phyloP scores from a whole-genome alignment of 345 rosid species.

The Sapria himalayana region DNA sequence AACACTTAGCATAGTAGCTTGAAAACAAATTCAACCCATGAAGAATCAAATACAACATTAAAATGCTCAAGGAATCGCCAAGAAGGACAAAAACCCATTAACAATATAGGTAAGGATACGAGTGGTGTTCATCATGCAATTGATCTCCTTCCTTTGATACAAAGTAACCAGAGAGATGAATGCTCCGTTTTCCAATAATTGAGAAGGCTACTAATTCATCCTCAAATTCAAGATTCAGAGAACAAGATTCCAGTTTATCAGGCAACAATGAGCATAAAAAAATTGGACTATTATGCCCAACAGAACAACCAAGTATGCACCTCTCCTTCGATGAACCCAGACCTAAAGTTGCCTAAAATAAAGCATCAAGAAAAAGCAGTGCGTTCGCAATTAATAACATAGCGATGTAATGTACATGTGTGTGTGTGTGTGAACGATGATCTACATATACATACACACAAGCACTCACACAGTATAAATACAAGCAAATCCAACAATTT shows the following conservation, averaged over 20 bases:
- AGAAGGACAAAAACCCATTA: neutral
- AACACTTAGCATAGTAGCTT: slow-evolving; percentile 28
- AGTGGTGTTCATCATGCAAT: slow-evolving; percentile 33
- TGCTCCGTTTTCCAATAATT: slow-evolving; percentile 52
- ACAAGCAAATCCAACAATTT: too few species aligned
- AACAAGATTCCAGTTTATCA: slow-evolving; percentile 39
- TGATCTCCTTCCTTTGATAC: slow-evolving; percentile 25
- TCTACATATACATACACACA: too few species aligned
- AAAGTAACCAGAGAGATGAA: slow-evolving; percentile 76
- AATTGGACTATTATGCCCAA: slow-evolving; percentile 36
- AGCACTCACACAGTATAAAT: too few species aligned
- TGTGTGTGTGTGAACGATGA: too few species aligned
- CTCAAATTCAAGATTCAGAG: slow-evolving; percentile 56
- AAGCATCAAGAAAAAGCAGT: too few species aligned
- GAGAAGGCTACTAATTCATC: slow-evolving; percentile 53
- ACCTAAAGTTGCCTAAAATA: slow-evolving; percentile 72
- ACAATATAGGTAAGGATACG: slow-evolving; percentile 36
- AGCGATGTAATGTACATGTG: too few species aligned
- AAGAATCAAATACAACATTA: neutral
- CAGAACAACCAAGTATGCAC: slow-evolving; percentile 53
- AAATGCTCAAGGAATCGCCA: too few species aligned
- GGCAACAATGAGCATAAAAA: slow-evolving; percentile 68
- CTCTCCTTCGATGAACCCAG: slow-evolving; percentile 40
- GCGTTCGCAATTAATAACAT: too few species aligned
- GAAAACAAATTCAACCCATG: slow-evolving; percentile 9